Conservation (phyloP, 78 protist species). For the Paratrimastix pyriformis region DNA sequence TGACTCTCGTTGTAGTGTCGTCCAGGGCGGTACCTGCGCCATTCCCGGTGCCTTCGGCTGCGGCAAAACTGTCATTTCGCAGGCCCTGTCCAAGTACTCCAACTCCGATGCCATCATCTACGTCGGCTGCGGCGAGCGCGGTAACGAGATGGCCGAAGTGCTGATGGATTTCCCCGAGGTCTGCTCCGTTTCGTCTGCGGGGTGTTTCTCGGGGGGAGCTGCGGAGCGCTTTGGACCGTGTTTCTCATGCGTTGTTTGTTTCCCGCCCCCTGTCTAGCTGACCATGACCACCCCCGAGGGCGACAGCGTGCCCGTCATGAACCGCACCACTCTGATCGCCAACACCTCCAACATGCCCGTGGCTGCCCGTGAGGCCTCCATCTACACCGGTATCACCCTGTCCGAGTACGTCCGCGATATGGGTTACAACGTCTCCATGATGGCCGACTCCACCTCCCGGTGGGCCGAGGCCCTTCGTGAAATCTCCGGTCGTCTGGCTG, state of each 20-base stretch:
- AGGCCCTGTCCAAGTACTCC: conserved; percentile 97
- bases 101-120: conserved; percentile 97
- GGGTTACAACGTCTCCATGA: conserved; percentile 97
- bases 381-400: conserved; percentile 97
- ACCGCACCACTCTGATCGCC: conserved; percentile 98
- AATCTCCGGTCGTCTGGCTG: conserved; percentile 99
- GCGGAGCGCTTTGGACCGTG: too few species aligned
- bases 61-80: conserved; percentile 99
- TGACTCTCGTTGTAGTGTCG: conserved; percentile 31
- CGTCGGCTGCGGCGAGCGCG: conserved; percentile 99
- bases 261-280: not conserved
- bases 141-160: conserved; percentile 99
- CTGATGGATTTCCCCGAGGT: conserved; percentile 94
- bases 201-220: too few species aligned
- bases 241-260: not conserved
- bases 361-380: conserved; percentile 98
- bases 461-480: conserved; percentile 99
- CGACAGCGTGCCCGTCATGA: conserved; percentile 86
- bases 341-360: conserved; percentile 99
- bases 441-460: conserved; percentile 63
- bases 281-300: conserved; percentile 51
- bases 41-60: conserved; percentile 99
- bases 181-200: too few species aligned
- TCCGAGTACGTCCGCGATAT: conserved; percentile 98
- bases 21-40: conserved; percentile 98